Percentiles rank a stretch among this genome's conserved stretches.
phyloP scores from a whole-genome alignment of 306 rosid genomes.

The Trichosanthes cucumerina region DNA sequence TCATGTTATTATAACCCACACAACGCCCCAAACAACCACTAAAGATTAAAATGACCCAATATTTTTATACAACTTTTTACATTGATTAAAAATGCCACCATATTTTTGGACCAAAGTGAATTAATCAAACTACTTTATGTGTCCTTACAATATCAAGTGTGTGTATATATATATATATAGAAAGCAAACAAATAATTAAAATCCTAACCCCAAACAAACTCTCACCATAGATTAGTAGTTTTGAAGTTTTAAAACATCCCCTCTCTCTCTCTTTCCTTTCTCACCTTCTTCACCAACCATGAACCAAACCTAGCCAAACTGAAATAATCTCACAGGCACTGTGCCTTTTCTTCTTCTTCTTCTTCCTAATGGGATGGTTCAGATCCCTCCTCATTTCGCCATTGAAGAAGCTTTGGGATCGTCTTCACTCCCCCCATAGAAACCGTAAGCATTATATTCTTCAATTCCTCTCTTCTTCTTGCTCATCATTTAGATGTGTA shows the following conservation, averaged over 20 bases:
- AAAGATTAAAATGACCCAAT: neutral
- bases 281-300: slow-evolving; percentile 11
- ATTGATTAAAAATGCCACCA: neutral
- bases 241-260: neutral
- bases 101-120: neutral
- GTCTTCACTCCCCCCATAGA: slow-evolving; percentile 31
- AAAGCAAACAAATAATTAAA: neutral
- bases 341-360: neutral
- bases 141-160: neutral
- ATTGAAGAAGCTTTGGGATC: slow-evolving; percentile 60
- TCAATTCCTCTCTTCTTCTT: neutral
- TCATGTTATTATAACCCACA: too few species aligned
- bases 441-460: slow-evolving; percentile 20
- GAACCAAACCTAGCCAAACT: neutral
- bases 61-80: neutral
- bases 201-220: neutral
- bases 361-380: slow-evolving; percentile 48
- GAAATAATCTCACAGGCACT: neutral
- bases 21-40: too few species aligned
- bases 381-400: slow-evolving; percentile 39
- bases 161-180: neutral
- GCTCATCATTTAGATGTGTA: neutral
- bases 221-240: neutral
- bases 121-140: neutral
- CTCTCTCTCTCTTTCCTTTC: neutral